Evolutionary conservation across 345 rosid species (phyloP).

Genomic region (Syzygium aromaticum): DNA sequence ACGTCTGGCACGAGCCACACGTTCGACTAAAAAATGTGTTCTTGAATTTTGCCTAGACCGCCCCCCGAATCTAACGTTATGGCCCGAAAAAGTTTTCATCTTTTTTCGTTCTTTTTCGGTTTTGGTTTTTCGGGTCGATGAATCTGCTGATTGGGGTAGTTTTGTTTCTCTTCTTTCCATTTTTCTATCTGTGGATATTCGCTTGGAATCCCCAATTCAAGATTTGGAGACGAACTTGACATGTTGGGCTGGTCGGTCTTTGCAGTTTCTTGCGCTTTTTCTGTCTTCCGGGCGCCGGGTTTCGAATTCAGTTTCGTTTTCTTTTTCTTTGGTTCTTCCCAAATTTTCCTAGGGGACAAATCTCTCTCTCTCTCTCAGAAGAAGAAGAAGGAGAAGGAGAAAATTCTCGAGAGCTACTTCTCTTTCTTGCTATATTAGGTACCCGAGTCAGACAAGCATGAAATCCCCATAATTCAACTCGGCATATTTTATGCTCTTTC

Average conservation of each 20-base stretch:
- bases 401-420: not conserved
- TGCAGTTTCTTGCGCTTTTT: not conserved
- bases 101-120: not conserved
- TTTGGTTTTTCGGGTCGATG: not conserved
- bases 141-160: not conserved
- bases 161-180: not conserved
- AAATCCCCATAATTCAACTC: not conserved
- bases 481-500: not conserved
- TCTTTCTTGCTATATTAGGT: not conserved
- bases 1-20: not conserved
- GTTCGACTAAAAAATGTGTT: not conserved
- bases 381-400: not conserved
- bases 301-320: not conserved
- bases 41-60: not conserved
- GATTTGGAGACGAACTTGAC: not conserved
- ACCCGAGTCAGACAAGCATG: not conserved
- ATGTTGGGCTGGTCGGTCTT: not conserved
- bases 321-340: not conserved
- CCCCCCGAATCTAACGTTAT: not conserved
- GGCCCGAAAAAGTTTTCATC: not conserved
- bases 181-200: not conserved
- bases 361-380: not conserved
- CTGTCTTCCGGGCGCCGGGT: not conserved
- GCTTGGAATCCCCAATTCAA: not conserved
- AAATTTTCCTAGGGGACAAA: not conserved